These are phyloP conservation scores for Lactuca sativa DNA, from an alignment of 129 eudicot species.

Conservation along the genomic window DNA sequence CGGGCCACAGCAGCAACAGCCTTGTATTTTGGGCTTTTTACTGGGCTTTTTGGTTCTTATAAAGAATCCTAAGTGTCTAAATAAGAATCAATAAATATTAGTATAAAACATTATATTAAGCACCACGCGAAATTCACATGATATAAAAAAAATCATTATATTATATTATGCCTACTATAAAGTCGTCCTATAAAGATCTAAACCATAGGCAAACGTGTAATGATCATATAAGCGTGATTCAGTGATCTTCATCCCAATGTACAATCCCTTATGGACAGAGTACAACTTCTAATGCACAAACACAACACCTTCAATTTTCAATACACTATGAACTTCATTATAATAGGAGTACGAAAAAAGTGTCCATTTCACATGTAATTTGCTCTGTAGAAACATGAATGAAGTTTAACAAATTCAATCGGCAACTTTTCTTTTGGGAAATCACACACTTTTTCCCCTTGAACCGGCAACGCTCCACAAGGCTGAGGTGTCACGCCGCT, in stretches of 20 bases:
- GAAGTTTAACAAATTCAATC: conserved; percentile 54
- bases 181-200: too few species aligned
- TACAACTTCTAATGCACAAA: conserved; percentile 4
- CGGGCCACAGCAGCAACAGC: too few species aligned
- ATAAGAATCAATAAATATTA: too few species aligned
- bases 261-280: neutral
- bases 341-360: conserved; percentile 4
- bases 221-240: neutral
- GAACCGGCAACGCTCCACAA: conserved; percentile 53
- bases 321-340: conserved; percentile 4
- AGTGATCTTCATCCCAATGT: neutral
- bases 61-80: too few species aligned
- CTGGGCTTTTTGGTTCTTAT: too few species aligned
- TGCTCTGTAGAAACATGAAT: conserved; percentile 55
- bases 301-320: neutral
- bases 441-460: conserved; percentile 46
- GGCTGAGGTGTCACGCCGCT: conserved; percentile 77
- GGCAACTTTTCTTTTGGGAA: conserved; percentile 64
- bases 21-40: too few species aligned
- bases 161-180: too few species aligned
- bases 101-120: too few species aligned
- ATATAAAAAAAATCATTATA: too few species aligned
- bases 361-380: conserved; percentile 32
- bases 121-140: too few species aligned
- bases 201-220: neutral